phyloP scores from a whole-genome alignment of 2,329 filamentous ascomycete genomes.

The Phialophora macrospora region DNA sequence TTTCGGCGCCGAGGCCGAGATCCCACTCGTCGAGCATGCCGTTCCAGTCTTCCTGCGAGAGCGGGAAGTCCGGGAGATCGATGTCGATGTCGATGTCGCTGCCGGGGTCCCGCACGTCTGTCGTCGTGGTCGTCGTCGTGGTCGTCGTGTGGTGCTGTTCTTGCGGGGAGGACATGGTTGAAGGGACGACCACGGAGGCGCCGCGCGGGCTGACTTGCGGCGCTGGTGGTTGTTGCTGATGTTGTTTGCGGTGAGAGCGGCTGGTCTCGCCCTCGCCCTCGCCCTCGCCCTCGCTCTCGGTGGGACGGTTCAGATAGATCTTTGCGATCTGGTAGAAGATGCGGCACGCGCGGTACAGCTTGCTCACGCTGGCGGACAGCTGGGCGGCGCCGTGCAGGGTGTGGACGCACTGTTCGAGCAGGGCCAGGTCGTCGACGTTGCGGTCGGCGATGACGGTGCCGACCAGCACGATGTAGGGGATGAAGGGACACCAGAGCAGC shows the following conservation, averaged over 20 bases:
- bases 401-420: constrained; percentile 39
- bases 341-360: constrained; percentile 31
- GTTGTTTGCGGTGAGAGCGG: not conserved
- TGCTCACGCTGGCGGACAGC: constrained; percentile 20
- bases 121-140: not conserved
- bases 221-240: no score
- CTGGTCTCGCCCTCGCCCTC: not conserved
- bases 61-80: constrained; percentile 17
- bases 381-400: constrained; percentile 29
- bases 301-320: constrained; percentile 22
- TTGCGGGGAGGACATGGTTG: not conserved
- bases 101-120: constrained; percentile 4
- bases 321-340: constrained; percentile 29
- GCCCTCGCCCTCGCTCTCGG: not conserved
- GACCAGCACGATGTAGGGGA: constrained; percentile 65
- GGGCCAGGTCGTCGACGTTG: constrained; percentile 25
- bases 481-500: constrained; percentile 63
- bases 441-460: constrained; percentile 32
- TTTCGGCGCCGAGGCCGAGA: constrained; percentile 30
- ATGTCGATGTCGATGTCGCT: constrained; percentile 18
- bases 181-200: not conserved
- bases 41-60: constrained; percentile 36
- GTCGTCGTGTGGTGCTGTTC: not conserved
- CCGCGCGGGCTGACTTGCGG: no score
- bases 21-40: constrained; percentile 35